Evolutionary conservation across 306 rosid species (phyloP), one percentile per base, ranked within the genome.

Genomic region (Sicyos edulis): DNA sequence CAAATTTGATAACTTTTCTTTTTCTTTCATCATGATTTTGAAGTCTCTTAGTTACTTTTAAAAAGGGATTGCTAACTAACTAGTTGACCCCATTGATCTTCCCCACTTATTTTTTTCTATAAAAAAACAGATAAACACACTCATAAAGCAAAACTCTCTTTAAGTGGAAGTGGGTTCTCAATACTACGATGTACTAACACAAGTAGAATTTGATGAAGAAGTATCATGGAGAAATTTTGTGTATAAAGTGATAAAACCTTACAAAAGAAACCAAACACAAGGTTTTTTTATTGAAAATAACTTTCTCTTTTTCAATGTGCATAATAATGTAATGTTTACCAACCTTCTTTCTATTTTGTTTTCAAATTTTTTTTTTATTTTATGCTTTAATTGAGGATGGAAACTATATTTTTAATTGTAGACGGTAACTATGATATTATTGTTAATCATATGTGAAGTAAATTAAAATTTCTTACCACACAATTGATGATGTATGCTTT

Each of bases 31-130:
- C 75, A 86, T 82, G 81, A 90, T 81, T 81, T 79, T 72, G 42
- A 70, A 77, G 73, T 74, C 81, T 81, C 77, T 76, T 81, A 75
- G 78, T 78, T 87, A 79, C 76, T 75, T 71, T 37, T 74, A 69
- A 70, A 53, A 78, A 71, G 76, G 76, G 70, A 73, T 73, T 79
- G 78, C 79, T 68, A 70, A 68, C 72, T 78, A 68, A 73, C 74
- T 79, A 69, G 87, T 88, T 86, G 96, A 88, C 96, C 82, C 82
- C 21, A 66, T 44, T 66, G 71, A 66, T 65, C 57, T 56, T 5
- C 42, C 80, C 59, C 80, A 78, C 82, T 72, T 29, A 0, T 70
- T 22, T 74, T 19, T 74, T 57, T 17, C 56, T 67, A 87, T 75
- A 40, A 87, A 76, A 71, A 14, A 64, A 17, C 13, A 65, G 34